Conservation (phyloP, 1,284 basidiomycete genomes). For the Rhodofomes roseus region DNA sequence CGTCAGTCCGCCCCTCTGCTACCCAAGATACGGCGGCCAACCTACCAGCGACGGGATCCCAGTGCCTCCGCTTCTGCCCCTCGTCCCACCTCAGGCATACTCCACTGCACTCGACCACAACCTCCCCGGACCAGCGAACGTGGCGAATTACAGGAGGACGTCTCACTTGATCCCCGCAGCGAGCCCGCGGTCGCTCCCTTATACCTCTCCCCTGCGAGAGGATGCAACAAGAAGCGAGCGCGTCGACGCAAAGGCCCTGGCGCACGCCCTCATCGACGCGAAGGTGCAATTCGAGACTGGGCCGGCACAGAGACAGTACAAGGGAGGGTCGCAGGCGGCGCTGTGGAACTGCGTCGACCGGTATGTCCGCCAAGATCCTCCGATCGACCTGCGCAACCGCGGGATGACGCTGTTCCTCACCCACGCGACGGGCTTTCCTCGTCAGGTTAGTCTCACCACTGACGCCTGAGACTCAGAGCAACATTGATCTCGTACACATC, state of each 20-base stretch:
- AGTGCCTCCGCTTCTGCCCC: no score
- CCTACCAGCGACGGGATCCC: no score
- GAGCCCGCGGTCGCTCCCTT: not conserved
- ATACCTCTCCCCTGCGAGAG: not conserved
- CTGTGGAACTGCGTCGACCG: not conserved
- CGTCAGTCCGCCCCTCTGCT: no score
- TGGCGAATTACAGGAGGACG: not conserved
- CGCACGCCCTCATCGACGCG: not conserved
- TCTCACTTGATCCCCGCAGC: not conserved
- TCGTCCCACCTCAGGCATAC: no score
- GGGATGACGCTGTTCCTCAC: not conserved
- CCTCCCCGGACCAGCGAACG: not conserved
- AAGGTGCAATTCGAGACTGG: not conserved
- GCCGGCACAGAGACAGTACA: not conserved
- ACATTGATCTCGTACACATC: not conserved
- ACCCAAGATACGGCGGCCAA: no score
- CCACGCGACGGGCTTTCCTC: not conserved
- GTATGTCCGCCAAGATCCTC: not conserved
- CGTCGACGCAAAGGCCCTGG: not conserved
- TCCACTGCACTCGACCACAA: not conserved
- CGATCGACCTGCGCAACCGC: not conserved
- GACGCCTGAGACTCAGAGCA: not conserved
- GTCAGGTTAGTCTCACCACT: not conserved
- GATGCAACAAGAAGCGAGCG: not conserved
- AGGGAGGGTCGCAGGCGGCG: not conserved